phyloP scores from a whole-genome alignment of 345 rosid genomes.

The Gynandropsis gynandra region DNA sequence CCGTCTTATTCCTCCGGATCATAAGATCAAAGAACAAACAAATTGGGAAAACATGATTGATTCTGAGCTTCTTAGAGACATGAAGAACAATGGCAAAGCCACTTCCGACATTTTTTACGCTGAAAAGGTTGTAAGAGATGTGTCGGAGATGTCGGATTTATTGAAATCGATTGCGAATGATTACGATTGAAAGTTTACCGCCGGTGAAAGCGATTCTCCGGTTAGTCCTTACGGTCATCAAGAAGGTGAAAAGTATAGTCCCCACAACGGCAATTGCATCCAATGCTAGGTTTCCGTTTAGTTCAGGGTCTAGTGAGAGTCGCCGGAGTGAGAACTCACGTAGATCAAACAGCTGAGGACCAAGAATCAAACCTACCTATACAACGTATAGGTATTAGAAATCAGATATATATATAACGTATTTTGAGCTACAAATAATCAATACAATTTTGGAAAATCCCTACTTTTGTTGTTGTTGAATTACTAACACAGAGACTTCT shows the following conservation, averaged over 20 bases:
- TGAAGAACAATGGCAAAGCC: constrained; percentile 11
- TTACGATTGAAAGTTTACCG: constrained; percentile 27
- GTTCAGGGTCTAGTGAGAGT: constrained; percentile 3
- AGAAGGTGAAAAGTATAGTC: constrained; percentile 36
- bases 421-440: no score
- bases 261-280: constrained; percentile 34
- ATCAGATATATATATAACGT: constrained; percentile 10
- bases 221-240: constrained; percentile 45
- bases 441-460: no score
- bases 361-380: constrained; percentile 26
- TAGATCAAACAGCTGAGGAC: constrained; percentile 20
- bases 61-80: constrained; percentile 23
- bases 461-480: constrained; percentile 44
- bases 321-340: constrained; percentile 13
- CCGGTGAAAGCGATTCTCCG: constrained; percentile 22
- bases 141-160: constrained; percentile 17
- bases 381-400: background rate
- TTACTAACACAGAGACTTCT: constrained; percentile 42
- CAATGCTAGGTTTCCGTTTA: constrained; percentile 17
- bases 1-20: constrained; percentile 15
- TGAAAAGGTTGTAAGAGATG: constrained; percentile 29
- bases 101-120: constrained; percentile 1
- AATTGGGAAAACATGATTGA: constrained; percentile 27
- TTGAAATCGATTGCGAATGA: constrained; percentile 24
- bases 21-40: background rate